These are phyloP conservation scores for Chimonanthus praecox DNA, from an alignment of 164 flowering plant genomes.

Conservation along the genomic window DNA sequence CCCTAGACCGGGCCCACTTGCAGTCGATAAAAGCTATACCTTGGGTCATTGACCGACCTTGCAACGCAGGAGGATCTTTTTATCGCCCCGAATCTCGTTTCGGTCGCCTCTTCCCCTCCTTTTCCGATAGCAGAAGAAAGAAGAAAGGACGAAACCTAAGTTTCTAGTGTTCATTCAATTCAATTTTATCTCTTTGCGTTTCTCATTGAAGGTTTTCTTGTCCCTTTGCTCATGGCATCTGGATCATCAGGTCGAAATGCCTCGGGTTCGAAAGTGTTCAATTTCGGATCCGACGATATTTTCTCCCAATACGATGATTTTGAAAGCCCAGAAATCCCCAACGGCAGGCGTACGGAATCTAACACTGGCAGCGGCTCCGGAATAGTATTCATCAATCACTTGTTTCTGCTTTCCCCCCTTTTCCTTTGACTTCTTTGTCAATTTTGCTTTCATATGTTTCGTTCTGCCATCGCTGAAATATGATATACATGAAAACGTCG, in stretches of 20 bases:
- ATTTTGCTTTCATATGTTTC: background rate
- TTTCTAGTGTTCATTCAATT: background rate
- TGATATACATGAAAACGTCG: background rate
- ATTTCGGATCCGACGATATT: constrained; percentile 72
- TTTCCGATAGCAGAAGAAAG: background rate
- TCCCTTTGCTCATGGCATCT: constrained; percentile 51
- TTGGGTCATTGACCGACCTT: background rate
- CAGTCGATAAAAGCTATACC: no score
- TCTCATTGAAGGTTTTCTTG: background rate
- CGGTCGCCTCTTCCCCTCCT: background rate
- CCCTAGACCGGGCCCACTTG: no score
- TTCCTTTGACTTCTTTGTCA: background rate
- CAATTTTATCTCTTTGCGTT: background rate
- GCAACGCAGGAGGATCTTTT: background rate
- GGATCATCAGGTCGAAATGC: constrained; percentile 59
- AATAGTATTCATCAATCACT: constrained; percentile 31
- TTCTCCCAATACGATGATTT: constrained; percentile 72
- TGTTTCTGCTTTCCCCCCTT: background rate
- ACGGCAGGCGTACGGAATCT: constrained; percentile 49
- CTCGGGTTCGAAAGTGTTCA: constrained; percentile 66
- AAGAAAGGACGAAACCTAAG: background rate
- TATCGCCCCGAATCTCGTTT: background rate
- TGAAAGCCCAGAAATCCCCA: constrained; percentile 40
- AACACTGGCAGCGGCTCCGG: constrained; percentile 25
- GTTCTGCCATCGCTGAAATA: background rate